phyloP scores from a whole-genome alignment of 257 asterid species.

The Nyctanthes arbortristis region DNA sequence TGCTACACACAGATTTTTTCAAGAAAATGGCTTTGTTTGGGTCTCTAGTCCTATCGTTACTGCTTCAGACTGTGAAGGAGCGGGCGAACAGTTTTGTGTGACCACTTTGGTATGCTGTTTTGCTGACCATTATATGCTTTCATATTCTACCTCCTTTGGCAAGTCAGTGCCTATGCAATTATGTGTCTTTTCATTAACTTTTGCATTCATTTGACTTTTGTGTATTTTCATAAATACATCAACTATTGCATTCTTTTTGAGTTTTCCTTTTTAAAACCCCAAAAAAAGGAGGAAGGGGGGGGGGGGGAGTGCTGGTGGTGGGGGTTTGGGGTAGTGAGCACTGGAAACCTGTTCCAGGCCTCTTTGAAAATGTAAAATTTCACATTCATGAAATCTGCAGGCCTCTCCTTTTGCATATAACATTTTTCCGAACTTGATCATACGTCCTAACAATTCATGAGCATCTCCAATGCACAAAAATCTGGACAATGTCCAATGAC shows the following conservation, averaged over 20 bases:
- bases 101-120: conserved; percentile 89
- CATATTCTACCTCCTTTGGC: too few species aligned
- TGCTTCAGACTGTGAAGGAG: conserved; percentile 99
- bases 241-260: too few species aligned
- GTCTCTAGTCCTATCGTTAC: conserved; percentile 96
- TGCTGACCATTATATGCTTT: too few species aligned
- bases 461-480: too few species aligned
- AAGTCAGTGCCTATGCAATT: too few species aligned
- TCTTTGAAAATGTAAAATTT: conserved; percentile 1
- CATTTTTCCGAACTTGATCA: not conserved
- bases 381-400: conserved; percentile 4
- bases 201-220: too few species aligned
- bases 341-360: not conserved
- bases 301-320: too few species aligned
- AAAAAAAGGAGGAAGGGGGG: too few species aligned
- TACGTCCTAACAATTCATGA: not conserved
- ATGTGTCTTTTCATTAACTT: too few species aligned
- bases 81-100: conserved; percentile 98
- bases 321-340: not conserved
- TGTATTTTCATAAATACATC: too few species aligned
- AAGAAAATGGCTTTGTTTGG: conserved; percentile 96
- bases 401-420: not conserved
- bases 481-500: too few species aligned
- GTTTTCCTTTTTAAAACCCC: too few species aligned
- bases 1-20: conserved; percentile 95